Evolutionary conservation across 495 filamentous ascomycete genomes (phyloP).

Genomic region (Podospora comata): DNA sequence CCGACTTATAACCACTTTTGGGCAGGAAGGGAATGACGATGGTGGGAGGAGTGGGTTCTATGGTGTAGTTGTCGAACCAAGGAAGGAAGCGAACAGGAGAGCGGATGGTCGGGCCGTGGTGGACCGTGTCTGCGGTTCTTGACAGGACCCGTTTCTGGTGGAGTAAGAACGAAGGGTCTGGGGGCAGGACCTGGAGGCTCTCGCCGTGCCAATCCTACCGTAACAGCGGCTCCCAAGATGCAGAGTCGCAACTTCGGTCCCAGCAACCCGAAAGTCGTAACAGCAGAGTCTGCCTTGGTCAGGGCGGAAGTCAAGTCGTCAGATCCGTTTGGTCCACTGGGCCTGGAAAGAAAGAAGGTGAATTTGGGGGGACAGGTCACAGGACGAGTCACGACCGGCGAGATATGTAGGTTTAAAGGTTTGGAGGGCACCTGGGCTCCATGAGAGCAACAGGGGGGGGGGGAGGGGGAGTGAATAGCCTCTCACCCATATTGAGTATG

Average conservation of each 20-base stretch:
- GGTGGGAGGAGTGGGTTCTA: not conserved
- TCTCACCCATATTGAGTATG: constrained; percentile 1
- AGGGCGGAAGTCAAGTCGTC: constrained; percentile 15
- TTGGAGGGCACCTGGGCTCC: not conserved
- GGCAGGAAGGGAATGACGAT: not conserved
- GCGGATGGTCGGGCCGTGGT: not conserved
- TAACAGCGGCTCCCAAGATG: constrained; percentile 21
- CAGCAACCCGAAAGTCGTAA: constrained; percentile 20
- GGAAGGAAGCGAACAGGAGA: not conserved
- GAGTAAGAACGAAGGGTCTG: constrained; percentile 1
- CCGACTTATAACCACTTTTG: not conserved
- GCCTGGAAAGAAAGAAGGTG: not conserved
- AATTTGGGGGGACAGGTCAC: not conserved
- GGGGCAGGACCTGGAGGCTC: constrained; percentile 1
- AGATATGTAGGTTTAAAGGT: not conserved
- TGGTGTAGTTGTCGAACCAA: not conserved
- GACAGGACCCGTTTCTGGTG: constrained; percentile 1
- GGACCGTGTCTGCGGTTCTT: constrained; percentile 1
- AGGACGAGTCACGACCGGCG: not conserved
- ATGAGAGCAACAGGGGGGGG: not conserved
- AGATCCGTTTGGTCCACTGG: not conserved
- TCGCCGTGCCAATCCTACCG: constrained; percentile 2
- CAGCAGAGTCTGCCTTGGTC: constrained; percentile 12
- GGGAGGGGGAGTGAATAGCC: not conserved
- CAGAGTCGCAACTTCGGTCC: constrained; percentile 31